Base-by-base conservation (phyloP, 257 asterid species). In the Henckelia pumila region DNA sequence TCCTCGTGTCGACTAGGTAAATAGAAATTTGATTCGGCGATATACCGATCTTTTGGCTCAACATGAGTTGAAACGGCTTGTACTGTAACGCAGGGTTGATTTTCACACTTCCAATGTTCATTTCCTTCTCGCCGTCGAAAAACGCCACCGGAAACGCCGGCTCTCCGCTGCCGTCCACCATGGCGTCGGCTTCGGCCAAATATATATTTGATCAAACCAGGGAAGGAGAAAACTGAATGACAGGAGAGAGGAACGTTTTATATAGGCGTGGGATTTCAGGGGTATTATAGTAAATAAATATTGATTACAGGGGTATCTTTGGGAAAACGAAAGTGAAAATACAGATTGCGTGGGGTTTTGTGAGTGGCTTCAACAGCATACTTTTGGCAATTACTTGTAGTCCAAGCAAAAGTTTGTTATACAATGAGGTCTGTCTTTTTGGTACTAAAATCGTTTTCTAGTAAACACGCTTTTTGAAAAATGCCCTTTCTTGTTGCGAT, bases 11-110 rank as follows among this genome's bases (percentile, higher is more conserved):
- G 37, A 82, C 78, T 28, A 88, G 82, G 76, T 93, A 93, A 56
- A 88, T 90, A 3, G 96, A 86, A 76, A 93, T 88, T 70, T 90
- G 95, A 56, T 90, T 93, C 11, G 97, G 97, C 20, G 96, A 89
- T 22, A 93, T 85, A 61, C 99, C 99, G 64, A 93, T 93, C 73
- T 77, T 85, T 72, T 82, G 86, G 79, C 94, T 85, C 5, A 93
- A 56, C 86, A 86, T 88, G 44, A 67, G 77, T 65, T 93, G 95
- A 63, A 93, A 90, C 10, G 87, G 81, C 78, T 93, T 93, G 88
- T 83, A 93, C 76, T 80, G 90, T 57, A 88, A 73, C 56, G 77
- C 63, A 11, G 96, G 87, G 26, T 82, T 65, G 50, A 92, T 71
- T 6, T 55, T 76, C 3, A 92, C 79, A 13, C 69, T 79, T 0